Conservation (phyloP, 1,139 yeast species). For the Diutina catenulata region DNA sequence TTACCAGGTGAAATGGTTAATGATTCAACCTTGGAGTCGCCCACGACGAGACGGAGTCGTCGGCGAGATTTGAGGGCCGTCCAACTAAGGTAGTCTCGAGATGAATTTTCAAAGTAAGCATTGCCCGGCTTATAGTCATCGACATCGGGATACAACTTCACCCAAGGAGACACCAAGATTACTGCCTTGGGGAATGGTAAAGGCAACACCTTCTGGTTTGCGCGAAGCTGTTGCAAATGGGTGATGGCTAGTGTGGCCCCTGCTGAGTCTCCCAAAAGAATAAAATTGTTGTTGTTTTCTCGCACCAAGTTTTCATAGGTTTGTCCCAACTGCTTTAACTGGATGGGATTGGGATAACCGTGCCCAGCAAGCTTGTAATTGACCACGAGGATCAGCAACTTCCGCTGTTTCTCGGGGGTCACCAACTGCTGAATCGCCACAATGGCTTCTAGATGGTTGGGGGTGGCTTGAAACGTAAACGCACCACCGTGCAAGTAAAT, state of each 20-base stretch:
- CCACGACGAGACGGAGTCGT: neutral
- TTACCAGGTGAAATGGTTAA: constrained; percentile 3
- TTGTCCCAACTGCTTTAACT: constrained; percentile 21
- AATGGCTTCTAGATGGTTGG: constrained; percentile 21
- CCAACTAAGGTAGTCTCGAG: neutral
- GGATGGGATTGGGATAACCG: constrained; percentile 25
- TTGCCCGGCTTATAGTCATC: constrained; percentile 6
- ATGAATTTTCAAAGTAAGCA: neutral
- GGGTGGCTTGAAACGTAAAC: constrained; percentile 23
- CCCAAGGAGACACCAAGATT: constrained; percentile 6
- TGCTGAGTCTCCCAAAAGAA: constrained; percentile 14
- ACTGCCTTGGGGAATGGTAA: constrained; percentile 5
- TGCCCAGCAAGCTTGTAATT: constrained; percentile 27
- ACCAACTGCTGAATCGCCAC: constrained; percentile 20
- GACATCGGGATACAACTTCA: constrained; percentile 7
- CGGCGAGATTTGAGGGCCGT: neutral
- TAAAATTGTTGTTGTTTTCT: constrained; percentile 21
- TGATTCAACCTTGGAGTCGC: neutral
- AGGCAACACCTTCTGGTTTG: neutral
- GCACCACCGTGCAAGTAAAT: constrained; percentile 36
- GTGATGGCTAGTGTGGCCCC: constrained; percentile 10
- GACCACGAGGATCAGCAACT: constrained; percentile 21
- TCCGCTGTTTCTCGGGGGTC: constrained; percentile 15
- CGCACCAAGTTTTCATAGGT: constrained; percentile 17
- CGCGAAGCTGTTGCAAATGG: constrained; percentile 7